These are phyloP conservation scores for Fusarium hainanense DNA, from an alignment of 2,329 filamentous ascomycete genomes.

Conservation along the genomic window DNA sequence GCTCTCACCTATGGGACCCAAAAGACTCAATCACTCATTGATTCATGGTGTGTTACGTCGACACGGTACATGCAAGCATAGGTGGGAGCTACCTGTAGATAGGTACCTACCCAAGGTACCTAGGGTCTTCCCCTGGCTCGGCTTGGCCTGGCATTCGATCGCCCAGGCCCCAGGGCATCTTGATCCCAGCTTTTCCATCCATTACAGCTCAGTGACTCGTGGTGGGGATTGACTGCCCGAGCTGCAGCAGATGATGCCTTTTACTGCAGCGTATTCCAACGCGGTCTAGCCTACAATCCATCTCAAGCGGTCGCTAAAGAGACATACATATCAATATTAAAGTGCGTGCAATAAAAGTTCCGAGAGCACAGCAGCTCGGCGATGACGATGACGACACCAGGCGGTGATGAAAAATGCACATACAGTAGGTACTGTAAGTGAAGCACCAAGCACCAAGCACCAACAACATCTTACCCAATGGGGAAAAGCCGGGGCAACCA, in stretches of 20 bases:
- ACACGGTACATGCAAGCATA: not conserved
- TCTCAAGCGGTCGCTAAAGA: conserved; percentile 2
- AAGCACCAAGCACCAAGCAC: not conserved
- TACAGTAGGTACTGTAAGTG: not conserved
- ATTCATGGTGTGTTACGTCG: conserved; percentile 27
- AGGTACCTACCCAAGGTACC: not conserved
- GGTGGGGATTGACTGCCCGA: not conserved
- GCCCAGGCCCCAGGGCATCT: not conserved
- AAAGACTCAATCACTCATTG: not conserved
- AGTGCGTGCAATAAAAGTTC: conserved; percentile 10
- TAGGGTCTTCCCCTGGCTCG: not conserved
- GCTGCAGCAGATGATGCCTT: conserved; percentile 17
- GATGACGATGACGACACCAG: conserved; percentile 38
- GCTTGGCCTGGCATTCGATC: not conserved
- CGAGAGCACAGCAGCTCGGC: conserved; percentile 11
- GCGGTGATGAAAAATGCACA: conserved; percentile 3
- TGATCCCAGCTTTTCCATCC: conserved; percentile 11
- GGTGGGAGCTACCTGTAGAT: not conserved
- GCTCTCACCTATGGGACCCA: not conserved
- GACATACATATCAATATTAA: not conserved
- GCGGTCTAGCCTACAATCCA: conserved; percentile 27
- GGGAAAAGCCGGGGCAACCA: conserved; percentile 19
- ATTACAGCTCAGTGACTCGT: conserved; percentile 1
- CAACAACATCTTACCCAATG: conserved; percentile 24
- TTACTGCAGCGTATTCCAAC: conserved; percentile 5